phyloP scores from a whole-genome alignment of 805 yeast species.

The Dipodascus albidus region DNA sequence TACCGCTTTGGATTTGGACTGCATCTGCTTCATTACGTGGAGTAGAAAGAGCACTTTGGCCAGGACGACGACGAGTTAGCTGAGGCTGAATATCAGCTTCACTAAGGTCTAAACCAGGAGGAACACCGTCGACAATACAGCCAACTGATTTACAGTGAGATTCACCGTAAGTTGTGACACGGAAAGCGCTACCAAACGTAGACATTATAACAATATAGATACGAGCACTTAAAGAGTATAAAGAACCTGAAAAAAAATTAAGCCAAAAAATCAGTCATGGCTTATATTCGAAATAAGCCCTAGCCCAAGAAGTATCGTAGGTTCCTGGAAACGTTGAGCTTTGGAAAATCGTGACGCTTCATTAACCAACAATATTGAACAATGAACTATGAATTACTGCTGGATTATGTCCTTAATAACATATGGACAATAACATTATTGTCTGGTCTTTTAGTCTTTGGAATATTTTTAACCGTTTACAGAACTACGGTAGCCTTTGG shows the following conservation, averaged over 20 bases:
- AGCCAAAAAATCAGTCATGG: not conserved
- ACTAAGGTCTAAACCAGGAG: conserved; percentile 80
- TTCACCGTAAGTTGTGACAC: conserved; percentile 95
- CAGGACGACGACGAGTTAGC: conserved; percentile 93
- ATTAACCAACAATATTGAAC: no score
- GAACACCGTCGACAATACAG: conserved; percentile 96
- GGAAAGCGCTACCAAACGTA: conserved; percentile 51
- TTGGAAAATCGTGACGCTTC: not conserved
- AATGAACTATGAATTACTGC: not conserved
- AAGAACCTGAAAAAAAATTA: no score
- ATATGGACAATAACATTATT: not conserved
- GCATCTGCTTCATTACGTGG: conserved; percentile 92
- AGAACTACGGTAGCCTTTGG: not conserved
- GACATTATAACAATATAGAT: conserved; percentile 51
- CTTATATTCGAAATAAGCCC: no score
- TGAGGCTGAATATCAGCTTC: conserved; percentile 93
- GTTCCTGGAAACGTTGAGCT: not conserved
- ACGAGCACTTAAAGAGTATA: no score
- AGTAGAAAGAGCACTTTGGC: conserved; percentile 83
- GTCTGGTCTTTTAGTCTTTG: not conserved
- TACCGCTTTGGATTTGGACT: conserved; percentile 90
- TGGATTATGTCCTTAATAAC: not conserved
- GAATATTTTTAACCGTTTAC: not conserved
- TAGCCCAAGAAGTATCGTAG: not conserved
- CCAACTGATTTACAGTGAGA: conserved; percentile 97